These are phyloP conservation scores for Rhypophila decipiens DNA, from an alignment of 495 filamentous ascomycete species.

Conservation along the genomic window DNA sequence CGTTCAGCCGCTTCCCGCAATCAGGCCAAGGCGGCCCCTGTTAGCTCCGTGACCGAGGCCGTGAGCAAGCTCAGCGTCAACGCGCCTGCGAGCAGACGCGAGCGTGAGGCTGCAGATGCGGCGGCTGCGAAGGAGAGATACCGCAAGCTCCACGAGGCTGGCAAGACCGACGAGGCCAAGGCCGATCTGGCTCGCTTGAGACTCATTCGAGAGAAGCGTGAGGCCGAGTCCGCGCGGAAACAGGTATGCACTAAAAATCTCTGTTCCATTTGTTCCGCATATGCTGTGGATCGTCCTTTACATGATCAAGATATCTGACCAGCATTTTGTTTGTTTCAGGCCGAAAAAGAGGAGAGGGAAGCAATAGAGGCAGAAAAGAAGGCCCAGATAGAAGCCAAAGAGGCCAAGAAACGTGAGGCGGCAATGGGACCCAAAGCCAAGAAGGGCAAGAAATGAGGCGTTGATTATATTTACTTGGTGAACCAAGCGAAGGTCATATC, in stretches of 20 bases:
- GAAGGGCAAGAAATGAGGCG: slow-evolving; percentile 31
- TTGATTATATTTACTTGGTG: too few relatives aligned
- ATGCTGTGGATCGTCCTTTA: too few relatives aligned
- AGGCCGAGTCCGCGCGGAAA: slow-evolving; percentile 64
- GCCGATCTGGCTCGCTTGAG: slow-evolving; percentile 81
- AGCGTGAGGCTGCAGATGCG: slow-evolving; percentile 85
- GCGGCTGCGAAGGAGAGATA: slow-evolving; percentile 85
- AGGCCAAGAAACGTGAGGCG: slow-evolving; percentile 63
- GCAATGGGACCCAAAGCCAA: slow-evolving; percentile 33
- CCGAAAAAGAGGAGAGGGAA: slow-evolving; percentile 69
- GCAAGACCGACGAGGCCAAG: slow-evolving; percentile 94
- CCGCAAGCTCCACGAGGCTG: slow-evolving; percentile 87
- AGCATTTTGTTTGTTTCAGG: too few relatives aligned
- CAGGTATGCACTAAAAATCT: slow-evolving; percentile 39
- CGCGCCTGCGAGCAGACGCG: slow-evolving; percentile 56
- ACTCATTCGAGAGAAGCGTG: slow-evolving; percentile 76
- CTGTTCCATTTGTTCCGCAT: not conserved
- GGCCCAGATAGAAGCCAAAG: slow-evolving; percentile 44
- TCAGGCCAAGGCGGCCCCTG: slow-evolving; percentile 34
- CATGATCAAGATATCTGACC: too few relatives aligned
- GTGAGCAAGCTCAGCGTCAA: slow-evolving; percentile 36
- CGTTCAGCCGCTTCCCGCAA: slow-evolving; percentile 66
- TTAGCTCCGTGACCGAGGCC: slow-evolving; percentile 44
- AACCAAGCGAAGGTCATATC: too few relatives aligned
- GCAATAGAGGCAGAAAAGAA: slow-evolving; percentile 48